Conservation (phyloP, 2,329 filamentous ascomycete genomes). For the Cryphonectria naterciae region DNA sequence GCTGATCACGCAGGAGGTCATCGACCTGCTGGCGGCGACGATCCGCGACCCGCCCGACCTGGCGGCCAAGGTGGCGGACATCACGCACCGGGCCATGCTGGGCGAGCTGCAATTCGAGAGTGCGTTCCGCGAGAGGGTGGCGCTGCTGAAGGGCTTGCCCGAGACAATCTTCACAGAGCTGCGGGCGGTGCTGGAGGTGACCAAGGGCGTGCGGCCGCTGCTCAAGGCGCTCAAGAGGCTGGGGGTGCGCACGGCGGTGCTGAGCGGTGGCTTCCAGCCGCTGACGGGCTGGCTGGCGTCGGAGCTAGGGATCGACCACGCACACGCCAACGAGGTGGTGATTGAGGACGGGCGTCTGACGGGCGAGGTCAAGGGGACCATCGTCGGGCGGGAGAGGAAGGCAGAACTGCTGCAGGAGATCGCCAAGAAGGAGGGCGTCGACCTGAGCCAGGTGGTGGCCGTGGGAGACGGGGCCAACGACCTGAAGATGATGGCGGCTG, state of each 20-base stretch:
- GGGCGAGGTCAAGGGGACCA: conserved; percentile 71
- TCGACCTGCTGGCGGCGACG: conserved; percentile 88
- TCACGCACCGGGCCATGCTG: conserved; percentile 93
- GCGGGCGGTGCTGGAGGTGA: conserved; percentile 75
- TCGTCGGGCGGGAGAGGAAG: conserved; percentile 79
- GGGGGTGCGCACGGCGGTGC: conserved; percentile 85
- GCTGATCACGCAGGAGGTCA: conserved; percentile 95
- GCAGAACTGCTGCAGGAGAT: conserved; percentile 72
- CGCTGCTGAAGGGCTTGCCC: conserved; percentile 79
- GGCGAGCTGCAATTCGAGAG: conserved; percentile 91
- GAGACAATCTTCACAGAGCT: conserved; percentile 79
- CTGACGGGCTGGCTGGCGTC: conserved; percentile 84
- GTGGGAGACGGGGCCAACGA: conserved; percentile 86
- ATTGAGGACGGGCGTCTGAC: conserved; percentile 67
- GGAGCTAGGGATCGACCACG: conserved; percentile 83
- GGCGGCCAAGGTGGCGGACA: conserved; percentile 81
- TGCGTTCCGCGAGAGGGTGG: conserved; percentile 79
- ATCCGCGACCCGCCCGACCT: conserved; percentile 71
- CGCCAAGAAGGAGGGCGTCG: conserved; percentile 67
- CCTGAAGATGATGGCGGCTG: conserved; percentile 75
- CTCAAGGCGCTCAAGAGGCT: conserved; percentile 74
- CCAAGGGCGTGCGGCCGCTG: conserved; percentile 77
- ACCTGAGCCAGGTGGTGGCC: conserved; percentile 69
- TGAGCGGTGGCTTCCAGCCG: conserved; percentile 91
- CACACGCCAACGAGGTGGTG: conserved; percentile 82